Base-by-base conservation (phyloP, 1,284 basidiomycete genomes). In the Cryptococcus sp. region DNA sequence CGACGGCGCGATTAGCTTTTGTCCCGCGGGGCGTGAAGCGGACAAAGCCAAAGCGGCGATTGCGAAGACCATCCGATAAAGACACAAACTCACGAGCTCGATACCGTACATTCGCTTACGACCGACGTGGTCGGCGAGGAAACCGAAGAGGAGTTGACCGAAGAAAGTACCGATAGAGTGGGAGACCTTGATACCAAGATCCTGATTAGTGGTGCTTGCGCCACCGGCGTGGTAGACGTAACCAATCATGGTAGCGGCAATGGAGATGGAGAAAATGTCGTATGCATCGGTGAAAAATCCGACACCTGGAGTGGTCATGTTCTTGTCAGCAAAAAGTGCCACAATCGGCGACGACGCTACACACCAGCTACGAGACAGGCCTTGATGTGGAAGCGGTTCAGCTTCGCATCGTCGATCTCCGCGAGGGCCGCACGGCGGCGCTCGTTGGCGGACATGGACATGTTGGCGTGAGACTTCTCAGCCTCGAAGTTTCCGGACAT, bases 361-460 rank as follows among this genome's bases (percentile, higher is more conserved):
- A 71, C 69, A 68, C 80, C 80, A 25, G 81, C 80, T 50, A 81
- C 80, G 15, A 79, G 62, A 65, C 77, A 78, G 16, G 80, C 77
- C 66, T 80, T 80, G 55, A 75, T 76, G 62, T 81, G 80, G 68
- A 78, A 78, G 69, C 72, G 74, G 81, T 84, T 86, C 73, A 90
- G 89, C 58, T 82, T 82, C 54, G 88, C 88, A 69, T 88, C 86
- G 74, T 90, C 88, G 56, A 90, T 83, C 72, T 89, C 87, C 35
- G 86, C 84, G 47, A 90, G 81, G 40, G 88, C 88, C 40, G 85
- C 86, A n/a, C 86, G 81, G 66, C 88, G 84, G 45, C 76, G 75
- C 62, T 84, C 81, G 61, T 80, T 72, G 17, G 71, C 71, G 20
- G 61, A 61, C 8, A 57, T 44, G 41, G 62, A 53, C 25, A 42